Evolutionary conservation across 106 monocot species (phyloP), one percentile per base, ranked within the genome.

Genomic region (Acorus gramineus): DNA sequence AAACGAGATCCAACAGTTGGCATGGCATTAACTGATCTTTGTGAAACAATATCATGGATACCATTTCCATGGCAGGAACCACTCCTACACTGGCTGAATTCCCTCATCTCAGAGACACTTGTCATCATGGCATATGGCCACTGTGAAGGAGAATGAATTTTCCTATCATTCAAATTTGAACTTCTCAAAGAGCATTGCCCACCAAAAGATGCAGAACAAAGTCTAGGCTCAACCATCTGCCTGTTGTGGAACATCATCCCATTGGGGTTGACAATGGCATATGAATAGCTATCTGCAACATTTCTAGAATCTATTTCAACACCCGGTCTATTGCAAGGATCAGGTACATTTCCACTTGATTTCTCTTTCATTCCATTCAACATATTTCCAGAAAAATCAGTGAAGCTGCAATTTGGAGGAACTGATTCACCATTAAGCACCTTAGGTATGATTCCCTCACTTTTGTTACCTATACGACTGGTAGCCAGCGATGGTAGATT

Each of bases 401-500:
- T 5, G 57, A 65, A 49, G 60, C 56, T 69, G 62, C 62, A 55
- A 61, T 70, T 77, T 52, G 59, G 47, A 73, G 63, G 73, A 66
- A 47, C 7, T 11, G 74, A 53, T 3, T 71, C 71, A 73, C 3
- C 53, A 79, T 78, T 50, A 68, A 43, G 43, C 55, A 52, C 53
- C 53, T 51, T 62, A 42, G 71, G 44, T 42, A 55, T n/a, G 66
- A 53, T 53, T 63, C 67, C 61, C n/a, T 80, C 75, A 46, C 42
- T 70, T 53, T 57, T 73, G 57, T 57, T 70, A 55, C 53, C 50
- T 45, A 69, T 13, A 68, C 63, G 71, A 72, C 71, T 68, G 50
- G 61, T 52, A 68, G 69, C 57, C n/a, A 73, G 68, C 50, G 77
- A 61, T 69, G 59, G 46, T 52, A 57, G 72, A 52, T 70, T 81